Conservation (phyloP, 495 filamentous ascomycete genomes). For the Penicillium steckii region DNA sequence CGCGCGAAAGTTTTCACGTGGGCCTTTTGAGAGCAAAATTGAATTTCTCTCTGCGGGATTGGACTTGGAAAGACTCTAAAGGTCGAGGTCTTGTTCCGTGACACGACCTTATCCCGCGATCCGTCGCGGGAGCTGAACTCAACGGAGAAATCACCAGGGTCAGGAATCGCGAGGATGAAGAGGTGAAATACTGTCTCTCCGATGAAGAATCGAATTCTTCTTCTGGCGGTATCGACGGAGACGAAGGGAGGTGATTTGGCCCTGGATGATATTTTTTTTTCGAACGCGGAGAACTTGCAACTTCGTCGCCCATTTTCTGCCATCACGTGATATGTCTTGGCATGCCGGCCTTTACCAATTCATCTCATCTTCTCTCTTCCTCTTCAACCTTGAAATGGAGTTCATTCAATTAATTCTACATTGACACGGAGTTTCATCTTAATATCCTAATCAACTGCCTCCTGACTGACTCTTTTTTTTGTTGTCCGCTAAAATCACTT, state of each 20-base stretch:
- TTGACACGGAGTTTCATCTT: too few species aligned
- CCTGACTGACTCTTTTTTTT: not conserved
- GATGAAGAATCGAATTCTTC: slow-evolving; percentile 2
- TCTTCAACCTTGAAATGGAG: too few species aligned
- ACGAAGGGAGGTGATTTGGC: slow-evolving; percentile 2
- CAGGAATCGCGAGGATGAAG: not conserved
- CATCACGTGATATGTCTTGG: slow-evolving; percentile 9
- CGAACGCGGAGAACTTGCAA: slow-evolving; percentile 8
- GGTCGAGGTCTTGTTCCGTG: slow-evolving; percentile 15
- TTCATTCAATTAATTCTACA: too few species aligned
- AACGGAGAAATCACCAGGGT: slow-evolving; percentile 2
- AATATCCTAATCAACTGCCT: too few species aligned
- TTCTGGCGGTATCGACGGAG: not conserved
- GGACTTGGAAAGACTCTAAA: not conserved
- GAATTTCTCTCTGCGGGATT: slow-evolving; percentile 9
- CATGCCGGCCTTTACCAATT: not conserved
- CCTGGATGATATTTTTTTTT: slow-evolving; percentile 12
- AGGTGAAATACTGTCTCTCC: not conserved
- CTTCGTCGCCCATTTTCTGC: not conserved
- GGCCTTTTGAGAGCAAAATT: slow-evolving; percentile 6
- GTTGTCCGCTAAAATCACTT: not conserved
- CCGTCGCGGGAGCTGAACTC: slow-evolving; percentile 19
- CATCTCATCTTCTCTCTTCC: not conserved
- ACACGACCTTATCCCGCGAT: slow-evolving; percentile 23
- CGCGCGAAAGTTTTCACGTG: not conserved